Evolutionary conservation across 73 alveolate genomes (phyloP).

Genomic region (Paramecium pentaurelia): DNA sequence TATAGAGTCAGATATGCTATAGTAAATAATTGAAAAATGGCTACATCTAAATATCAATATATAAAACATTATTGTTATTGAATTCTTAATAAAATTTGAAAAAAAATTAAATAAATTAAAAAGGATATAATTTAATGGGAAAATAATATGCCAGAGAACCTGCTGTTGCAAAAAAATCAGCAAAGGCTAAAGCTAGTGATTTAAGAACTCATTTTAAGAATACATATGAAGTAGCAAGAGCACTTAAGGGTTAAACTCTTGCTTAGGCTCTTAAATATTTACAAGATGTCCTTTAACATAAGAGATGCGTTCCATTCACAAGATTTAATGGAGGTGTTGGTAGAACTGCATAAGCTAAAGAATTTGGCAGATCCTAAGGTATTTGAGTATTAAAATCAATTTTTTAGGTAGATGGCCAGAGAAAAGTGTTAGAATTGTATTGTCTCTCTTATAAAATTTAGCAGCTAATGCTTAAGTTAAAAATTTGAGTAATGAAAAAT

Average conservation of each 20-base stretch:
- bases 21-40: background rate
- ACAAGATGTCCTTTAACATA: conserved; percentile 91
- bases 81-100: background rate
- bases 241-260: conserved; percentile 91
- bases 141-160: conserved; percentile 81
- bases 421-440: conserved; percentile 84
- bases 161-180: conserved; percentile 78
- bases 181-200: conserved; percentile 88
- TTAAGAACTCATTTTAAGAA: conserved; percentile 94
- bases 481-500: conserved; percentile 84
- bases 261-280: conserved; percentile 86
- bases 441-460: conserved; percentile 81
- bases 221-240: conserved; percentile 90
- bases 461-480: conserved; percentile 93
- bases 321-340: conserved; percentile 90
- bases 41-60: background rate
- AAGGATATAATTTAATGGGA: conserved; percentile 63
- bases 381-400: background rate
- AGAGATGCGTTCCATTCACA: conserved; percentile 89
- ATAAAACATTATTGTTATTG: background rate
- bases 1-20: conserved; percentile 37
- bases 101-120: background rate
- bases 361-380: conserved; percentile 78
- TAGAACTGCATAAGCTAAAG: conserved; percentile 90
- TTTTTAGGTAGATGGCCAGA: conserved; percentile 91